Evolutionary conservation across 1,139 yeast species (phyloP).

Genomic region (Geotrichum siamense): DNA sequence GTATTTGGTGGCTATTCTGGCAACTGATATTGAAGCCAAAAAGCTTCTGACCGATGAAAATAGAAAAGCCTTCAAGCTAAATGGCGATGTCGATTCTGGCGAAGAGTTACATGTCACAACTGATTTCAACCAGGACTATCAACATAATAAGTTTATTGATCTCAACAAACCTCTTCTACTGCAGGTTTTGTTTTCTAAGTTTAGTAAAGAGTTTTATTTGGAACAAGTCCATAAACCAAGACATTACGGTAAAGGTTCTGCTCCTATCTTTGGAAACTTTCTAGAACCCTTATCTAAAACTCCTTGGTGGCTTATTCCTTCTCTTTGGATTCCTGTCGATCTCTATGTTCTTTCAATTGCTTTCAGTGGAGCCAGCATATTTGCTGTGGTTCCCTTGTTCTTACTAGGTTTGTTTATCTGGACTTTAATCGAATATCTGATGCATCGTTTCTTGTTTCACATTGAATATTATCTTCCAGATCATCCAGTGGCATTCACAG

Average conservation of each 20-base stretch:
- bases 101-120: constrained; percentile 71
- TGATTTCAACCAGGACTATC: constrained; percentile 61
- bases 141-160: constrained; percentile 79
- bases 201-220: constrained; percentile 79
- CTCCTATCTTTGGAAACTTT: constrained; percentile 74
- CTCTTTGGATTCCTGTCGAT: constrained; percentile 80
- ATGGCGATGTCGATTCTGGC: constrained; percentile 37
- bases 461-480: constrained; percentile 82
- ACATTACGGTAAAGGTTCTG: constrained; percentile 87
- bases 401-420: constrained; percentile 72
- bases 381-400: constrained; percentile 36
- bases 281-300: constrained; percentile 64
- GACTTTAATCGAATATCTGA: constrained; percentile 80
- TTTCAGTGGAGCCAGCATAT: constrained; percentile 26
- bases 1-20: constrained; percentile 53
- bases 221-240: constrained; percentile 97
- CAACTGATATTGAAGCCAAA: constrained; percentile 54
- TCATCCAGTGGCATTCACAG: constrained; percentile 60
- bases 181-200: constrained; percentile 69
- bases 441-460: constrained; percentile 92
- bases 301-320: constrained; percentile 81
- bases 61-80: constrained; percentile 25
- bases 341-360: constrained; percentile 41
- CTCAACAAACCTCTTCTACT: constrained; percentile 68
- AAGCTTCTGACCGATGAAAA: constrained; percentile 40